Evolutionary conservation across 2,329 filamentous ascomycete species (phyloP).

Genomic region (Ascochyta clinopodiicola): DNA sequence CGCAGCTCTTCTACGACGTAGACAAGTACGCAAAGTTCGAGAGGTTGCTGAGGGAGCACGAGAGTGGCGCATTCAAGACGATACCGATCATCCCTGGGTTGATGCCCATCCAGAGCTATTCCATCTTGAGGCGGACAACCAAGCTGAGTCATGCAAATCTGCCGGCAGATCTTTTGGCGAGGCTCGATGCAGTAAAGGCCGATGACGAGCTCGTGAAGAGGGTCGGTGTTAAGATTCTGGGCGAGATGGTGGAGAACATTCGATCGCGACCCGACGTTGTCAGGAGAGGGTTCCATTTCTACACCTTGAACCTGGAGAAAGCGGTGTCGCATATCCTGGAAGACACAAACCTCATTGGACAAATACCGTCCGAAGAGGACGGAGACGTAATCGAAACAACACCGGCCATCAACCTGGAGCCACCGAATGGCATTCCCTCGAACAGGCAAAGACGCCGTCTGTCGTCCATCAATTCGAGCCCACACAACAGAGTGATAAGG

Average conservation of each 20-base stretch:
- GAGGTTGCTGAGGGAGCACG: slow-evolving; percentile 74
- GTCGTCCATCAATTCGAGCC: slow-evolving; percentile 82
- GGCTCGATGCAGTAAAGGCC: slow-evolving; percentile 74
- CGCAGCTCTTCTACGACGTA: slow-evolving; percentile 93
- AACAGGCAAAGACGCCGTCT: slow-evolving; percentile 63
- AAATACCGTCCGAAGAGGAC: slow-evolving; percentile 52
- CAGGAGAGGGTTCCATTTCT: slow-evolving; percentile 86
- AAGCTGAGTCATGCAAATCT: slow-evolving; percentile 92
- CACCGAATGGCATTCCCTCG: slow-evolving; percentile 32
- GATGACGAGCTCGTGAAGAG: slow-evolving; percentile 84
- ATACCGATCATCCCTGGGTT: slow-evolving; percentile 92
- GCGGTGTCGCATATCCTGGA: slow-evolving; percentile 93
- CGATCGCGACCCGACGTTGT: slow-evolving; percentile 62
- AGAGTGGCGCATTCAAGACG: slow-evolving; percentile 82
- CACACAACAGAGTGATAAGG: slow-evolving; percentile 87
- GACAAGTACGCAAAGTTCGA: slow-evolving; percentile 84
- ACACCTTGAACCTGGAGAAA: slow-evolving; percentile 95
- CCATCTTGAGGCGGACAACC: slow-evolving; percentile 90
- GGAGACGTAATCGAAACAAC: slow-evolving; percentile 57
- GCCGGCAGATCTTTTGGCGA: slow-evolving; percentile 71
- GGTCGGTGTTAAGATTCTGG: slow-evolving; percentile 80
- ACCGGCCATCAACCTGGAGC: slow-evolving; percentile 43
- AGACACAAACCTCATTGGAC: slow-evolving; percentile 80
- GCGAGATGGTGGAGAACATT: slow-evolving; percentile 82
- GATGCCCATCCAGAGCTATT: slow-evolving; percentile 98